Evolutionary conservation across 306 rosid species (phyloP), one percentile per base, ranked within the genome.

Genomic region (Acacia crassicarpa): DNA sequence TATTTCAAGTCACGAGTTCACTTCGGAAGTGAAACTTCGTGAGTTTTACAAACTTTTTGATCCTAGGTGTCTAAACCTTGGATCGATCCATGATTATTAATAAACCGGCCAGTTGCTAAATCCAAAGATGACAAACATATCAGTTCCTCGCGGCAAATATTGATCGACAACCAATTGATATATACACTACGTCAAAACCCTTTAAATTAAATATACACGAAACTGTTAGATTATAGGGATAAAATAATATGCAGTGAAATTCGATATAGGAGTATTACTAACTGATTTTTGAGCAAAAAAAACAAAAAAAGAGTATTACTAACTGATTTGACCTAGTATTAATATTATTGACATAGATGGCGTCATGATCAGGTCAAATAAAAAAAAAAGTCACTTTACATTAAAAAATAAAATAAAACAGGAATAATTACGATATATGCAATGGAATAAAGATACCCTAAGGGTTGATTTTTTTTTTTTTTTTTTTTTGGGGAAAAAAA

Each of bases 21-120:
- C 80, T 83, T 32, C 89, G 82, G 46, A 61, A 69, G 53, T 72
- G 83, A 85, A 81, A 77, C 41, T 74, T 77, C 86, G 85, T 45
- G 86, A 80, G 82, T 79, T 75, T 78, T 45, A 82, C 82, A 83
- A 62, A 80, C 51, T 62, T 72, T 44, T 78, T 67, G 80, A 87
- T 87, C 86, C 91, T 65, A 80, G 82, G 84, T 35, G 76, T 61
- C 49, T 13, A 45, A 70, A 44, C 46, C 84, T 62, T 77, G 73
- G 74, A 80, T 67, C 79, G 76, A 79, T 71, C 84, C 71, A 62
- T 74, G 38, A 71, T 74, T 78, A 72, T 74, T 67, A 45, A 78
- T 77, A 68, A 76, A 6, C 75, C 45, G 8, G 54, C 75, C 45
- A 15, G 54, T 12, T 45, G 38, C 58, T 44, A 71, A 71, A 44